Percentiles rank a stretch among this genome's conserved stretches.
These are phyloP conservation scores for Aristolochia fimbriata DNA, from an alignment of 164 flowering plant species.

Conservation along the genomic window DNA sequence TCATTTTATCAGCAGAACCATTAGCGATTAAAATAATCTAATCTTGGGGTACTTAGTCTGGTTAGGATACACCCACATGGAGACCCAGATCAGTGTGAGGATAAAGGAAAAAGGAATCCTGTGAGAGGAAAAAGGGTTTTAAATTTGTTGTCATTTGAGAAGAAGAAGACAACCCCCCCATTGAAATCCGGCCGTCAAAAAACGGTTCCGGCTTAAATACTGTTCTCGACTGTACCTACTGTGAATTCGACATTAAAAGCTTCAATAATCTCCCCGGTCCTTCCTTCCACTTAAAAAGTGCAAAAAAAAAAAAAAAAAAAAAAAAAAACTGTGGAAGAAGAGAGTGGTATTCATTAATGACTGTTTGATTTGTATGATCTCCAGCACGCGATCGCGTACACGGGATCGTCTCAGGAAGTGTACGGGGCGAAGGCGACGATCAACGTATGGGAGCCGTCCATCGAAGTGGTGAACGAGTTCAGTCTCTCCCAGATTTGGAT, in stretches of 20 bases:
- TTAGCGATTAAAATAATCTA: too few relatives aligned
- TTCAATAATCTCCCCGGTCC: slow-evolving; percentile 95
- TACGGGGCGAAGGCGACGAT: slow-evolving; percentile 91
- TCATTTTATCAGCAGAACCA: too few relatives aligned
- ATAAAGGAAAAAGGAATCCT: too few relatives aligned
- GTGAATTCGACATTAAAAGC: slow-evolving; percentile 71
- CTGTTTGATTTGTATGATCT: background rate
- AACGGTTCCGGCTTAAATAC: slow-evolving; percentile 20
- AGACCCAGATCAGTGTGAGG: too few relatives aligned
- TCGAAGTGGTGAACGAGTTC: slow-evolving; percentile 70
- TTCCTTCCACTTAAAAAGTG: background rate
- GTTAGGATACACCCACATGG: too few relatives aligned
- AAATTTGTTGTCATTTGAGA: too few relatives aligned
- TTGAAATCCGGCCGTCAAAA: background rate
- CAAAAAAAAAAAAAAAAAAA: background rate
- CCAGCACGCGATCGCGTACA: slow-evolving; percentile 93
- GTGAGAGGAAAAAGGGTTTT: too few relatives aligned
- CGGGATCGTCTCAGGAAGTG: slow-evolving; percentile 47
- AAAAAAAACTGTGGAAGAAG: too few relatives aligned
- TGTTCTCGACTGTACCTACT: slow-evolving; percentile 87
- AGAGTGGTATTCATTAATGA: too few relatives aligned
- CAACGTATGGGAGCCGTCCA: slow-evolving; percentile 92
- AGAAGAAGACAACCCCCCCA: background rate
- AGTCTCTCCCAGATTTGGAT: slow-evolving; percentile 98
- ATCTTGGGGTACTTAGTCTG: too few relatives aligned